Evolutionary conservation across 495 filamentous ascomycete species (phyloP).

Genomic region (Penicillium macrosclerotiorum): DNA sequence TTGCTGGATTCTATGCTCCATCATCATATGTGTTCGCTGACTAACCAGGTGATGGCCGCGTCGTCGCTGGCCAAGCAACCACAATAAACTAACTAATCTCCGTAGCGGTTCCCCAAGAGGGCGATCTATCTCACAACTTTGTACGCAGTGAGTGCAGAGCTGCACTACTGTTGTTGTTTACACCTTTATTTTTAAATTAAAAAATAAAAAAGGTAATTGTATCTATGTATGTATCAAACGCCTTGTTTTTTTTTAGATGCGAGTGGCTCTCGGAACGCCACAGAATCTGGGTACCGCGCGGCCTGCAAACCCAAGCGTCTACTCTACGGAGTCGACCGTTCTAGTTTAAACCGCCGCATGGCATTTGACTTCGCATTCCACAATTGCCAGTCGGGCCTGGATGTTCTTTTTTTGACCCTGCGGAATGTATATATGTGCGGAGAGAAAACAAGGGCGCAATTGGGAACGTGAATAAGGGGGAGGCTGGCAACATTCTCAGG

Average conservation of each 20-base stretch:
- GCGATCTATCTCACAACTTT: no score
- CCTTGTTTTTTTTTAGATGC: neutral
- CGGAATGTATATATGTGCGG: neutral
- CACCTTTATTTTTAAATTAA: no score
- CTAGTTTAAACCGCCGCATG: neutral
- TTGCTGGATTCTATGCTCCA: no score
- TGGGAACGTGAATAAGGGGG: neutral
- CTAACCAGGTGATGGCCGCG: no score
- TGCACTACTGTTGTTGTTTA: no score
- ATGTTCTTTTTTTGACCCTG: neutral
- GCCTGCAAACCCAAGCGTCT: constrained; percentile 3
- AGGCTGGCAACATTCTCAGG: neutral
- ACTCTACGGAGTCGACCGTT: neutral
- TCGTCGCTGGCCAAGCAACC: no score
- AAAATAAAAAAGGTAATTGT: no score
- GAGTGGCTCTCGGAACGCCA: constrained; percentile 5
- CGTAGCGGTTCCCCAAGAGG: no score
- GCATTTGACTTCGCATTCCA: neutral
- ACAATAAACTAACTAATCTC: no score
- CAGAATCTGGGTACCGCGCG: constrained; percentile 10
- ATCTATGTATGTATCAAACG: no score
- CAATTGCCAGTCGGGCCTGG: neutral
- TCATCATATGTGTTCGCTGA: no score
- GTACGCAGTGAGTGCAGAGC: no score
- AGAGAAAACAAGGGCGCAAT: neutral